These are phyloP conservation scores for Cyclotella sp. DNA, from an alignment of 108 stramenopile genomes.

Conservation along the genomic window DNA sequence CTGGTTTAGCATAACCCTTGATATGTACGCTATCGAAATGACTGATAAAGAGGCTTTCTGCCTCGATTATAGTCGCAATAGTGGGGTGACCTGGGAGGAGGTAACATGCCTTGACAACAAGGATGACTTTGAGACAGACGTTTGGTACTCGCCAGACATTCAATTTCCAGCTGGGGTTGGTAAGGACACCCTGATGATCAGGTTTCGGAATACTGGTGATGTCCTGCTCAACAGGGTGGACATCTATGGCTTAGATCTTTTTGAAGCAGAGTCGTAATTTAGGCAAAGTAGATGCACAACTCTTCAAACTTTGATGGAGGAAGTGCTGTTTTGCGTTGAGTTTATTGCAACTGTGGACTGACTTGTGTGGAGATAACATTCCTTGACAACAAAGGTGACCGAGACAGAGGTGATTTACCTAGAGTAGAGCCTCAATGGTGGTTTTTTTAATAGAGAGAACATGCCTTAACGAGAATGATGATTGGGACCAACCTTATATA, in stretches of 20 bases:
- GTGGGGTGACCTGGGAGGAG: background rate
- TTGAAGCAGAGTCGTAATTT: background rate
- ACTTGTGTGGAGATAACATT: too few species aligned
- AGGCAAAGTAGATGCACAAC: too few species aligned
- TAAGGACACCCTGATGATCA: background rate
- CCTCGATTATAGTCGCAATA: slow-evolving; percentile 2
- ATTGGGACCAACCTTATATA: too few species aligned
- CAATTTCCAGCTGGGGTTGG: background rate
- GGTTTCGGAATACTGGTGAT: background rate
- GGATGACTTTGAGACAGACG: background rate
- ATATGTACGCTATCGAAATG: background rate
- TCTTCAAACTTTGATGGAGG: too few species aligned
- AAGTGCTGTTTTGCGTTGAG: too few species aligned
- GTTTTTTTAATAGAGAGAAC: too few species aligned
- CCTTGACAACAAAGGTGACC: too few species aligned
- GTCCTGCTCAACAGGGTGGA: slow-evolving; percentile 2
- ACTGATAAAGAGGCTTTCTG: background rate
- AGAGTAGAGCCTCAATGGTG: too few species aligned
- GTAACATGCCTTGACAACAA: background rate
- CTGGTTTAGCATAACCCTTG: background rate
- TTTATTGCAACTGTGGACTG: too few species aligned
- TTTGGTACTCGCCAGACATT: slow-evolving; percentile 2
- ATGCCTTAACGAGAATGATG: too few species aligned
- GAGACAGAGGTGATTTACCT: too few species aligned
- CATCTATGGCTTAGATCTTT: background rate